Evolutionary conservation across 2,329 filamentous ascomycete species (phyloP).

Genomic region (Colletotrichum filicis): DNA sequence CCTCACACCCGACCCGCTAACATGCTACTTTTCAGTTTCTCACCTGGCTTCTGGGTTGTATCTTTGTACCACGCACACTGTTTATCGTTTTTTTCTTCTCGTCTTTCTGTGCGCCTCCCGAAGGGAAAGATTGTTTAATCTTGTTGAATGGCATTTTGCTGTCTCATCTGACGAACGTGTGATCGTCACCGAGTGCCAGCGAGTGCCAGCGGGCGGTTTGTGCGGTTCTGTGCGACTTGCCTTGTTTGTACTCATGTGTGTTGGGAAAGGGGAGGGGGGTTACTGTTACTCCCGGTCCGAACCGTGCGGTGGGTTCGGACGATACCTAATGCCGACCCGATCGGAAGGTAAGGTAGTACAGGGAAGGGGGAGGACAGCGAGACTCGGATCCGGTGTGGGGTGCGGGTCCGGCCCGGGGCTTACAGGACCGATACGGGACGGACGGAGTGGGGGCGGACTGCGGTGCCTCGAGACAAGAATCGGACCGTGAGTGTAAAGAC

Average conservation of each 20-base stretch:
- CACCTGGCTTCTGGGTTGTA: too few relatives aligned
- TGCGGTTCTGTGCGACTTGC: background rate
- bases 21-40: background rate
- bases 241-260: background rate
- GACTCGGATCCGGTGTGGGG: background rate
- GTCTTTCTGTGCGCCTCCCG: background rate
- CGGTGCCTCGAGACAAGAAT: background rate
- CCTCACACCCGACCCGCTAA: background rate
- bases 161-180: background rate
- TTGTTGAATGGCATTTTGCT: background rate
- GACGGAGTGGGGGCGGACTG: background rate
- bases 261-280: background rate
- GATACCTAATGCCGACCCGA: background rate
- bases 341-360: background rate
- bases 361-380: background rate
- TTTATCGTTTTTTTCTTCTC: too few relatives aligned
- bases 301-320: background rate
- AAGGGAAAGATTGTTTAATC: background rate
- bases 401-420: background rate
- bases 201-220: background rate
- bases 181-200: background rate
- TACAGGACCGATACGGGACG: background rate
- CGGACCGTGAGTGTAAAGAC: background rate
- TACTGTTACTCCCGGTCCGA: background rate
- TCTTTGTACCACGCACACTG: too few relatives aligned